Percentiles rank a stretch among this genome's conserved stretches.
Conservation (phyloP, 768 basidiomycete genomes). For the Russula sp. region DNA sequence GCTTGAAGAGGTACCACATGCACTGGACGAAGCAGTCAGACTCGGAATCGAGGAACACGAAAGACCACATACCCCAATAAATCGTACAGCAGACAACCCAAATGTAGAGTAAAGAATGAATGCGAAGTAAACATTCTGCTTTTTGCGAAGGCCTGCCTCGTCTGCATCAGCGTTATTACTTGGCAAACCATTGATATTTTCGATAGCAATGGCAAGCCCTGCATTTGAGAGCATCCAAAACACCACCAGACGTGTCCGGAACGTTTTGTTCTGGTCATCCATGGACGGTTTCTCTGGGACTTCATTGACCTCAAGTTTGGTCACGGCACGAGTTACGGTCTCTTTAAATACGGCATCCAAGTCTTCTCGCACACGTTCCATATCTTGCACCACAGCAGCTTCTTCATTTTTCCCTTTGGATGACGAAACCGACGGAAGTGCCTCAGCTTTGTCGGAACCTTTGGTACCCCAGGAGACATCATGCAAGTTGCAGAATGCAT, state of each 20-base stretch:
- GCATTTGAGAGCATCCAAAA: conserved; percentile 77
- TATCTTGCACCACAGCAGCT: conserved; percentile 76
- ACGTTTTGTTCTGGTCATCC: conserved; percentile 89
- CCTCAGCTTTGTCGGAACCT: conserved; percentile 90
- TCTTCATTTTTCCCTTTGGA: conserved; percentile 72
- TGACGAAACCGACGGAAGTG: conserved; percentile 81
- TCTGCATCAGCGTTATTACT: conserved; percentile 35
- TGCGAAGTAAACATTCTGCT: conserved; percentile 61
- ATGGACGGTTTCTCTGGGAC: conserved; percentile 68
- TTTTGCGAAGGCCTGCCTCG: conserved; percentile 30
- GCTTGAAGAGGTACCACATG: conserved; percentile 73
- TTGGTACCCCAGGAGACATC: conserved; percentile 96
- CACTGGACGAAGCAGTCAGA: conserved; percentile 40
- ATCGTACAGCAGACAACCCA: conserved; percentile 60
- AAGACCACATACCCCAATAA: conserved; percentile 55
- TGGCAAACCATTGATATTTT: conserved; percentile 62
- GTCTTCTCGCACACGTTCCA: conserved; percentile 75
- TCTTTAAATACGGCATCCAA: conserved; percentile 89
- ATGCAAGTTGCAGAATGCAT: conserved; percentile 95
- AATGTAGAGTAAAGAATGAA: conserved; percentile 80
- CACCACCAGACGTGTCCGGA: conserved; percentile 82
- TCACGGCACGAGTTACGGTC: conserved; percentile 81
- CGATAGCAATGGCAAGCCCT: conserved; percentile 61
- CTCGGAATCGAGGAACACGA: background rate
- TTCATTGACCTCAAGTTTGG: conserved; percentile 62